Base-by-base conservation (phyloP, 1,139 yeast genomes). In the Debaryomyces sp. region DNA sequence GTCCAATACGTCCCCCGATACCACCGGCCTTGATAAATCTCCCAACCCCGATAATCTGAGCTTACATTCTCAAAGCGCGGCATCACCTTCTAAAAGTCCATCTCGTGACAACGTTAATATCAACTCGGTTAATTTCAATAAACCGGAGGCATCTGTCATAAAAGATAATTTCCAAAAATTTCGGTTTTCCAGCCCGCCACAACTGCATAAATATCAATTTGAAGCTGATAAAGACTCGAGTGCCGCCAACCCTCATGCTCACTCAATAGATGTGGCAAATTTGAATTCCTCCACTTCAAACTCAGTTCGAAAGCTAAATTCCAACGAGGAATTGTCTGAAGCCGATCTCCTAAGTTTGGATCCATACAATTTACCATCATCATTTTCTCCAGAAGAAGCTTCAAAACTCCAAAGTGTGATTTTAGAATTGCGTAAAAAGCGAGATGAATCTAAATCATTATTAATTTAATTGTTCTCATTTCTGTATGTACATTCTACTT, bases 91-190 rank as follows among this genome's bases (percentile, higher is more conserved):
- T 9, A 22, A 13, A n/a, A 39, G 42, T 21, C 33, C 42, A 5
- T 18, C 34, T 5, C 34, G 15, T n/a, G 9, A 26, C 5, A 17
- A 39, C 10, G 36, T 40, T 23, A 47, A 47, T 15, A 45, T 43
- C 9, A 30, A 37, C 30, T 43, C 35, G 13, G 45, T 50, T 12
- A 51, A 48, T 34, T 51, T 51, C 51, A 51, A 51, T 44, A 49
- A 49, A 26, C 51, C 53, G 7, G 49, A 43, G 18, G 41, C 41
- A 3, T 51, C 54, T 6, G 32, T 47, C 7, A 27, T 52, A 12
- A 46, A 45, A 27, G 50, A 51, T 6, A 52, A 50, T 38, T 52
- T 51, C 38, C 54, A 51, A 38, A 52, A 52, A 32, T 52, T 52
- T 36, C 48, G 53, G 9, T 37, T 42, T 29, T 15, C 44, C 24